Conservation (phyloP, 169 alveolate genomes). For the Perkinsus olseni region DNA sequence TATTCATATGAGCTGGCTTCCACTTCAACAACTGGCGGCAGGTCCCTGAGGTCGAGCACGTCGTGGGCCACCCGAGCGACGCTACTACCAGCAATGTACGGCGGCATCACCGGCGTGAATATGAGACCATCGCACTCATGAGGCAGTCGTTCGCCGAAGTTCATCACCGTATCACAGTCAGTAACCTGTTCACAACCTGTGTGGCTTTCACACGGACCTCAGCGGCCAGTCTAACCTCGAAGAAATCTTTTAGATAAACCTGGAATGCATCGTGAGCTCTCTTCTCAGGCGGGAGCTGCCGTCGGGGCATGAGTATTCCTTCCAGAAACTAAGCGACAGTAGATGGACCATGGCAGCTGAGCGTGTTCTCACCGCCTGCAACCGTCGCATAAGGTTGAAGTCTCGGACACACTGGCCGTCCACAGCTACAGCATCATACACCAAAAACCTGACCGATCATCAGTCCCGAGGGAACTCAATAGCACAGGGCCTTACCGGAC, state of each 20-base stretch:
- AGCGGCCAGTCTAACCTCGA: conserved; percentile 32
- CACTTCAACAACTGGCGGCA: conserved; percentile 76
- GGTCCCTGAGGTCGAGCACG: conserved; percentile 67
- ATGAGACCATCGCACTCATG: conserved; percentile 85
- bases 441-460: conserved; percentile 34
- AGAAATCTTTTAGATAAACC: conserved; percentile 55
- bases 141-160: conserved; percentile 52
- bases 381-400: conserved; percentile 54
- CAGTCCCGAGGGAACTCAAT: neutral
- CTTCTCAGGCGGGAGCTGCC: neutral
- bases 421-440: conserved; percentile 60
- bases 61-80: neutral
- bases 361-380: conserved; percentile 40
- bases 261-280: conserved; percentile 20
- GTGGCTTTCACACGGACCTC: too few relatives aligned
- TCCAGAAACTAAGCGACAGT: neutral
- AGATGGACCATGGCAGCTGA: neutral
- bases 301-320: neutral
- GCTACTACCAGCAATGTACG: conserved; percentile 55
- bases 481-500: neutral
- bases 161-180: neutral
- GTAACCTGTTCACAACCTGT: conserved; percentile 21
- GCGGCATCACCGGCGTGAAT: conserved; percentile 73
- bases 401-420: conserved; percentile 54
- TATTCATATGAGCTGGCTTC: conserved; percentile 83